Base-by-base conservation (phyloP, 2,329 filamentous ascomycete species). In the Tympanopsis confertula region DNA sequence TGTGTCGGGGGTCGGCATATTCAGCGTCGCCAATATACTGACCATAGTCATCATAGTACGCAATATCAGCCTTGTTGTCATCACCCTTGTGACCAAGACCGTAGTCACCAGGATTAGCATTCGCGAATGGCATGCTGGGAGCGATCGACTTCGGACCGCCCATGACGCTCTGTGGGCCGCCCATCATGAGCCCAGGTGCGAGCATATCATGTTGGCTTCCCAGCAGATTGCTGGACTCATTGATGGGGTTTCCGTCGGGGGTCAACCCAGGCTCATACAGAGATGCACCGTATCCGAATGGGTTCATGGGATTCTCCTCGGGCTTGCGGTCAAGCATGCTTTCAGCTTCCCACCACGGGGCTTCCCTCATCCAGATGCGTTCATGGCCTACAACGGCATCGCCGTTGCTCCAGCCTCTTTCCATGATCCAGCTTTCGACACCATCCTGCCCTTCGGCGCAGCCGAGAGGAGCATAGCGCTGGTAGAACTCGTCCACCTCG, bases 401-500 rank as follows among this genome's bases (percentile, higher is more conserved):
- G 28, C 91, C 91, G 48, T 98, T 98, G 62, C 86, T 95, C 91
- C 91, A 98, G 2, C 91, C 91, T 41, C 91, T 79, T 59, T 96
- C 88, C 36, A 96, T 71, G 41, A 93, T 72, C 86, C 89, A 98
- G 50, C 74, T 93, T 53, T 96, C 86, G 38, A 95, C 87, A 35
- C 89, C 91, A 44, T 98, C 91, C 44, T 78, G 79, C 40, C 91
- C 91, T 45, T 94, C 86, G 48, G 81, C 75, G 57, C 91, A 98
- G 13, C 91, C 91, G 1, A 98, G 71, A 4, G 74, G 67, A 4
- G 78, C 68, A 55, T 95, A 98, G 33, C 91, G 78, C 47, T 81
- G 78, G 15, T 79, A 74, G 50, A 98, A 96, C 55, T 98, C 91
- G 13, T 94, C 86, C 4, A 88, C 66, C 50, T 98, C 91, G 47